These are phyloP conservation scores for Russula sp. DNA, from an alignment of 768 basidiomycete species.

Conservation along the genomic window DNA sequence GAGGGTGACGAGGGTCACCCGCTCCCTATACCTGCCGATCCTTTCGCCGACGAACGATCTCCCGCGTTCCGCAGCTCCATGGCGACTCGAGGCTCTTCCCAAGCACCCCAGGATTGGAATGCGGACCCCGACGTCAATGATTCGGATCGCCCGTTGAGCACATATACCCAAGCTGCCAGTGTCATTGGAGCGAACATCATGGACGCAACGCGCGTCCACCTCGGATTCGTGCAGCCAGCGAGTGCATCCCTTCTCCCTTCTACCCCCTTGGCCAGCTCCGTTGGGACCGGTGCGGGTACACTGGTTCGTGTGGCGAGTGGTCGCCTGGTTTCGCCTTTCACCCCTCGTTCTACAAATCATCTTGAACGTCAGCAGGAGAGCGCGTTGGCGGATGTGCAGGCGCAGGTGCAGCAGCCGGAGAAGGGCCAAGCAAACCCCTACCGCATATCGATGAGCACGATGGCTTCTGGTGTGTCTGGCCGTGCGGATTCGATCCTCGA, in stretches of 20 bases:
- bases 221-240: slow-evolving; percentile 40
- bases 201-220: slow-evolving; percentile 62
- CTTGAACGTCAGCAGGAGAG: slow-evolving; percentile 65
- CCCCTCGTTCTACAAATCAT: slow-evolving; percentile 26
- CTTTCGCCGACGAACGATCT: slow-evolving; percentile 61
- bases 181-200: slow-evolving; percentile 46
- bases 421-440: slow-evolving; percentile 40
- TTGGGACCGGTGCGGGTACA: slow-evolving; percentile 35
- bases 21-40: slow-evolving; percentile 36
- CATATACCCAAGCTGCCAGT: slow-evolving; percentile 48
- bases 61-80: slow-evolving; percentile 28
- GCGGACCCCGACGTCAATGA: slow-evolving; percentile 29
- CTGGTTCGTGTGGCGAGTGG: slow-evolving; percentile 59
- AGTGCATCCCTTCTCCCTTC: slow-evolving; percentile 25
- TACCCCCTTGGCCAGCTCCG: slow-evolving; percentile 16
- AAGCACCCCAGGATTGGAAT: slow-evolving; percentile 29
- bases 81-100: slow-evolving; percentile 22
- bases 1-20: slow-evolving; percentile 39
- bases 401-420: slow-evolving; percentile 35
- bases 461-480: slow-evolving; percentile 60
- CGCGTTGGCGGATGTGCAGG: slow-evolving; percentile 56
- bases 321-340: slow-evolving; percentile 46
- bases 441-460: slow-evolving; percentile 32
- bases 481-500: slow-evolving; percentile 81
- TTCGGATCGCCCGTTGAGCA: slow-evolving; percentile 50